Base-by-base conservation (phyloP, 495 filamentous ascomycete species). In the Xylaria bambusicola region DNA sequence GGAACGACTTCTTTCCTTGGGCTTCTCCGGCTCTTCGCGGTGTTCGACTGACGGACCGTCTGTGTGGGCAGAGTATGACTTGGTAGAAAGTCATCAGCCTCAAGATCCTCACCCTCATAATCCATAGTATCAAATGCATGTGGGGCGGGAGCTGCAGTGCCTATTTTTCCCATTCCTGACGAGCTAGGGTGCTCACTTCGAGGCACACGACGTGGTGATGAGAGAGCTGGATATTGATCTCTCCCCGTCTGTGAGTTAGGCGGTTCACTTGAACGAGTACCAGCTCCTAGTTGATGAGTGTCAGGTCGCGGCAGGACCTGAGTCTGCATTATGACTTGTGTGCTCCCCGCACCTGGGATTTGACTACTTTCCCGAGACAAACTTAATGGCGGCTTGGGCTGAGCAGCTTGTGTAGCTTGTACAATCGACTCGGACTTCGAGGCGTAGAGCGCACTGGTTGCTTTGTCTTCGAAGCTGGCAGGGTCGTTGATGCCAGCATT, bases 291-390 rank as follows among this genome's bases (percentile, higher is more conserved):
- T 52, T 18, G 40, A 29, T 47, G 21, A 35, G 31, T 18, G 49
- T 44, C 50, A 8, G 33, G 49, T 31, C 51, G 49, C 3, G 58
- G 26, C 10, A 44, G 42, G 13, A 74, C 50, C 56, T 83, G 79
- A 0, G 79, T 82, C 50, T 83, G 79, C 17, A 76, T 66, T 26
- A 81, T 75, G 13, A 82, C 68, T 60, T 83, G 77, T 17, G 75
- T 75, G 52, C 68, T 70, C 51, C 69, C 71, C 56, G 70, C 71
- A 54, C 73, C 66, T 2, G 68, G 70, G 24, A 75, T 62, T 23
- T 59, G 48, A 12, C 66, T 69, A n/a, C 56, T 57, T 18, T 71
- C 65, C 21, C 62, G 65, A 27, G 68, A 70, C 8, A 66, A 63
- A 23, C 31, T 66, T 6, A 42, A 38, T 27, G 60, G 44, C 10